Percentiles rank a stretch among this genome's conserved stretches.
phyloP scores from a whole-genome alignment of 2,329 filamentous ascomycete species.

The Cladobotryum protrusum region DNA sequence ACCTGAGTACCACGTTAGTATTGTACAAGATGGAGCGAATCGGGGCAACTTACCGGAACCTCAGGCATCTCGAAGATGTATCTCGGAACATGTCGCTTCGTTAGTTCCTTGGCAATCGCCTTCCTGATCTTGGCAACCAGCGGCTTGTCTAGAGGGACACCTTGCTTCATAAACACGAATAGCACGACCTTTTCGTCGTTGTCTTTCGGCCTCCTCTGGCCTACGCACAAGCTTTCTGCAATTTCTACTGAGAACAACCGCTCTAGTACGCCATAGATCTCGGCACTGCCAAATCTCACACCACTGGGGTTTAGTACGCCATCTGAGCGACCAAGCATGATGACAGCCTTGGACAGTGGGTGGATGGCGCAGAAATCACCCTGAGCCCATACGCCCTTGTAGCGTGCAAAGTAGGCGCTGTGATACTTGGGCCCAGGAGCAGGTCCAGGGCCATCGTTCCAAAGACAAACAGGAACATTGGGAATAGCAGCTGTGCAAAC shows the following conservation, averaged over 20 bases:
- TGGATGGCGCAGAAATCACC: constrained; percentile 73
- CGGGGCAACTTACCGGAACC: constrained; percentile 58
- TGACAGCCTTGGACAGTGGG: constrained; percentile 57
- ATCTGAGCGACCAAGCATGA: constrained; percentile 66
- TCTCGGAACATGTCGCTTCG: constrained; percentile 68
- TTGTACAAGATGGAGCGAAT: constrained; percentile 28
- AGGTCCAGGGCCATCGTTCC: constrained; percentile 42
- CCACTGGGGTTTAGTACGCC: constrained; percentile 76
- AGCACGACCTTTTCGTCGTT: constrained; percentile 49
- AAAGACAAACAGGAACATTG: constrained; percentile 65
- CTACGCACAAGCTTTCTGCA: constrained; percentile 71
- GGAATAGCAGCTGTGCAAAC: constrained; percentile 67
- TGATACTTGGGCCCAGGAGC: constrained; percentile 52
- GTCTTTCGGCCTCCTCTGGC: constrained; percentile 59
- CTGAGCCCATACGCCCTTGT: constrained; percentile 69
- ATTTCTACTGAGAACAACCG: constrained; percentile 56
- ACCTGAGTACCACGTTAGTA: constrained; percentile 33
- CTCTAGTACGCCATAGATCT: constrained; percentile 73
- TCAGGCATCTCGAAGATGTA: constrained; percentile 75
- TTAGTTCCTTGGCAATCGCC: constrained; percentile 60
- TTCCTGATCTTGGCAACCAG: constrained; percentile 56
- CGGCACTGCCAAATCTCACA: constrained; percentile 71
- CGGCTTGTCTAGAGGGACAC: constrained; percentile 44
- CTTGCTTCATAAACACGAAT: constrained; percentile 52
- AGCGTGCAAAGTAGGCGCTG: constrained; percentile 56